Conservation (phyloP, 331 rosid genomes). For the Acacia pycnantha region DNA sequence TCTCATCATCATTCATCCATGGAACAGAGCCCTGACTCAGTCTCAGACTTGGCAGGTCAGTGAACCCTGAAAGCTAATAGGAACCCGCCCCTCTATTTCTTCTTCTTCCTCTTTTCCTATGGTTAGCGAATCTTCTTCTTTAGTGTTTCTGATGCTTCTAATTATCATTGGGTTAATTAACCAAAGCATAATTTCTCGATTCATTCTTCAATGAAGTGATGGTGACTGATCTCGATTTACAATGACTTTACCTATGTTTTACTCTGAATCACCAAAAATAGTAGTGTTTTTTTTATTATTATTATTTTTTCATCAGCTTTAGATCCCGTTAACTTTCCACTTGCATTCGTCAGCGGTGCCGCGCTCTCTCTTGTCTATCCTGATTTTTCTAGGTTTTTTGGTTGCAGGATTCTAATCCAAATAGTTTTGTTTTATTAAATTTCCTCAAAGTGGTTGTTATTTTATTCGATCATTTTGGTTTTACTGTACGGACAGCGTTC, state of each 20-base stretch:
- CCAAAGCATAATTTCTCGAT: not conserved
- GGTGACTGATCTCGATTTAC: conserved; percentile 9
- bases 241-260: not conserved
- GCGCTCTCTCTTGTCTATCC: not conserved
- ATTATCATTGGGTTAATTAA: not conserved
- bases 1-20: not conserved
- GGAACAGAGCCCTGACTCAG: not conserved
- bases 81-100: not conserved
- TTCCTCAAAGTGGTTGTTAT: conserved; percentile 8
- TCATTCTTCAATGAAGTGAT: conserved; percentile 21
- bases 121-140: not conserved
- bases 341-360: not conserved
- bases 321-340: conserved; percentile 31
- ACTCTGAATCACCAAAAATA: not conserved
- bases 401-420: not conserved
- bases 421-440: not conserved
- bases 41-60: conserved; percentile 30
- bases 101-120: not conserved
- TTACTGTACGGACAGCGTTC: conserved; percentile 15
- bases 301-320: conserved; percentile 23
- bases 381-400: not conserved
- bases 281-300: not conserved
- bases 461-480: not conserved
- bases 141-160: not conserved
- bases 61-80: not conserved